Evolutionary conservation across 305 asterid genomes (phyloP), one percentile per base, ranked within the genome.

Genomic region (Coffea humblotiana): DNA sequence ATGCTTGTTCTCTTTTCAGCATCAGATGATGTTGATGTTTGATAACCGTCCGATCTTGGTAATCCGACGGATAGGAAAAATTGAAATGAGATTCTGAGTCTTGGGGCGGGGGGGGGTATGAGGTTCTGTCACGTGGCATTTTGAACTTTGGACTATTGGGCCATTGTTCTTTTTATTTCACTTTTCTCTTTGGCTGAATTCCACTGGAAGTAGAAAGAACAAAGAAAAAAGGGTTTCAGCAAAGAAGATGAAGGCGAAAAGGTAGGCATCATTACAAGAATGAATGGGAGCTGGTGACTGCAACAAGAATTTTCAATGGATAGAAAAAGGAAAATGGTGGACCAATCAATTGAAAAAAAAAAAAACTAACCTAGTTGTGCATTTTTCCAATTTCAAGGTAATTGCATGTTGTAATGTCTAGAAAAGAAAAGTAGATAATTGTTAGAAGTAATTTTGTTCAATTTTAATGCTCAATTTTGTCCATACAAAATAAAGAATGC

Each of bases 221-320:
- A 21, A 47, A 32, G 66, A 21, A 65, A 21, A 65, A 48, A 77
- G 48, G 16, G 79, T 76, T 29, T 25, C 18, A 27, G 63, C 48
- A 45, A 21, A 16, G 18, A 43, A 8, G 49, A 0, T 12, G 29
- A 54, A 64, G 13, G 43, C 18, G 64, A 52, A 68, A 77, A 56
- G 82, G 77, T 35, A 0, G 11, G 35, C 71, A 77, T 67, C 75
- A 77, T 77, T 77, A 48, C 75, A 66, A 19, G 23, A 47, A 29
- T 77, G 23, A 47, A 29, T 77, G 65, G 18, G 63, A 25, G 3
- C 16, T n/a, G 8, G 40, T 61, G 37, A 75, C 19, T 14, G 58
- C 56, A 23, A 12, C 25, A 35, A 15, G 37, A 11, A 18, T 23
- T 21, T 12, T 56, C 51, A 54, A 73, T 10, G 27, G 48, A 13